Evolutionary conservation across 306 rosid genomes (phyloP).

Genomic region (Prunus dulcis): DNA sequence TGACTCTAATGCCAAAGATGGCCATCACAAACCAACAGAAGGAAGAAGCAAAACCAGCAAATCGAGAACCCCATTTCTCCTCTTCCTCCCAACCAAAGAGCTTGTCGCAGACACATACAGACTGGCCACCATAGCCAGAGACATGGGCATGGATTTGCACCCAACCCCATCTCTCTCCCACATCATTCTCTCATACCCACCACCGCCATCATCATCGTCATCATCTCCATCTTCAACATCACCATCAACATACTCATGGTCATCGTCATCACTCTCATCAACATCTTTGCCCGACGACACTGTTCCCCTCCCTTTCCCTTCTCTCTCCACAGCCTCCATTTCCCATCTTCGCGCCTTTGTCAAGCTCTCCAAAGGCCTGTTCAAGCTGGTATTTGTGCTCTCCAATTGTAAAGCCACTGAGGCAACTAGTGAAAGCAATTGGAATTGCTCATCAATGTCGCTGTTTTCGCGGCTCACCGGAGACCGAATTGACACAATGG

Average conservation of each 20-base stretch:
- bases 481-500: conserved; percentile 42
- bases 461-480: conserved; percentile 44
- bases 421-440: conserved; percentile 18
- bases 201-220: conserved; percentile 21
- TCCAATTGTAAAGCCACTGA: conserved; percentile 22
- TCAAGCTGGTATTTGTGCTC: conserved; percentile 54
- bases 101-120: conserved; percentile 46
- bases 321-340: conserved; percentile 37
- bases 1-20: background rate
- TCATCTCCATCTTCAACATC: conserved; percentile 27
- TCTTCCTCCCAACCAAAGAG: conserved; percentile 58
- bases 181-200: conserved; percentile 54
- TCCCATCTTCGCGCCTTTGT: conserved; percentile 55
- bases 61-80: conserved; percentile 39
- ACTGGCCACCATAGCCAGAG: conserved; percentile 60
- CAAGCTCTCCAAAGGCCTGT: conserved; percentile 44
- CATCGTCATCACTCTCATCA: conserved; percentile 36
- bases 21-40: conserved; percentile 14
- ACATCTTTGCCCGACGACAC: conserved; percentile 34
- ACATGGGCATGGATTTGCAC: conserved; percentile 53
- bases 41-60: conserved; percentile 2
- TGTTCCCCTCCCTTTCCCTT: conserved; percentile 68
- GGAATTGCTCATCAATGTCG: conserved; percentile 58
- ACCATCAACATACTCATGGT: conserved; percentile 29
- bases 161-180: conserved; percentile 71